Evolutionary conservation across 148 eudicot species (phyloP), one percentile per base, ranked within the genome.

Genomic region (Vaccinium myrtillus): DNA sequence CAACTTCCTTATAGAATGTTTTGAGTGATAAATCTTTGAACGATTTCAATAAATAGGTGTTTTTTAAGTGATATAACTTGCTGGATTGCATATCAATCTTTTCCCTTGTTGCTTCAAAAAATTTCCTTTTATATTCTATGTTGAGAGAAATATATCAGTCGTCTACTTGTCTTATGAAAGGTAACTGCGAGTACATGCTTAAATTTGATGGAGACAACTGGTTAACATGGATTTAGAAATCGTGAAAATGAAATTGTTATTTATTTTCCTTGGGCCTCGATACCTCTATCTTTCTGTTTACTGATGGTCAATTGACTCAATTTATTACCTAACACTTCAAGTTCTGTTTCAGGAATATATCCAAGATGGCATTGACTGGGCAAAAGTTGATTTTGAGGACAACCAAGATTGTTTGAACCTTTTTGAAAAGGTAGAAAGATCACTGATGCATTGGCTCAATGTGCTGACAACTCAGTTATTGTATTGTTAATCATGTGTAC

Each of bases 351-450:
- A 95, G 98, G 98, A 95, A 88, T 95, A 95, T 88, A 93, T 95
- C 82, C 98, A 94, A 87, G 98, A 97, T 89, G 98, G 99, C 84
- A 97, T 97, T 88, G 98, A 97, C 89, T 97, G 98, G 99, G 87
- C 98, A 81, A 95, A 87, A 89, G 94, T 97, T 80, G 99, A 97
- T 23, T 97, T 95, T 87, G 99, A 95, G 87, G 99, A 97, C 92
- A 97, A 97, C 88, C 98, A 97, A 88, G 92, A 89, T 87, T 97
- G 99, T 88, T 92, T 95, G 71, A 91, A 93, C 92, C 95, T 97
- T 80, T 95, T 97, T 86, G 98, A 97, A 85, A 97, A 95, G 96
- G 99, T 97, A 87, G 50, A 39, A 67, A 56, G 1, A 83, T 75
- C 43, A 49, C 32, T 48, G 23, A 54, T 83, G 49, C 79, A 74